Conservation (phyloP, 441 rosid genomes). For the Capsella rubella region DNA sequence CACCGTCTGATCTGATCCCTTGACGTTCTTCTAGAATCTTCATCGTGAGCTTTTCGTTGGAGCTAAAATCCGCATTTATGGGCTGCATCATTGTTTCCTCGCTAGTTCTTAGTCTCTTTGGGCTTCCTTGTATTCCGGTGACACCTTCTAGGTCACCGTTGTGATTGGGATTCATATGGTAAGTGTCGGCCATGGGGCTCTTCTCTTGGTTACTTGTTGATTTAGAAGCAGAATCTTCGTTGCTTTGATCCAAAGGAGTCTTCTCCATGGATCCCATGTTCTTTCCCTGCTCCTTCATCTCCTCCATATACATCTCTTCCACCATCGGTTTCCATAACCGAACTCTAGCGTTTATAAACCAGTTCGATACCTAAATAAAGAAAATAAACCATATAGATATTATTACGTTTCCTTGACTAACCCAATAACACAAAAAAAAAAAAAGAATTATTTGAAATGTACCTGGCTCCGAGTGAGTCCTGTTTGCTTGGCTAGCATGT, state of each 20-base stretch:
- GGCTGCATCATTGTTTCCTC: conserved; percentile 69
- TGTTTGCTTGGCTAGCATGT: conserved; percentile 74
- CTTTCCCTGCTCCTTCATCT: conserved; percentile 67
- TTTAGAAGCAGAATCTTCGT: conserved; percentile 68
- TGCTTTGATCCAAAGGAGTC: conserved; percentile 62
- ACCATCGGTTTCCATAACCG: conserved; percentile 88
- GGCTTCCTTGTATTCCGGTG: conserved; percentile 67
- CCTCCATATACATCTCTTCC: conserved; percentile 79
- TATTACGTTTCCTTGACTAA: not conserved
- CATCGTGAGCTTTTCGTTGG: conserved; percentile 58
- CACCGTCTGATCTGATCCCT: conserved; percentile 60
- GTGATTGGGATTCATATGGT: conserved; percentile 62
- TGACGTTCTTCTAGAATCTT: conserved; percentile 68
- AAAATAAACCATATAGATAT: not conserved
- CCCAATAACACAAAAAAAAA: not conserved
- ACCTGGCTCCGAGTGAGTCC: conserved; percentile 84
- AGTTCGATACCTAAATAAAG: conserved; percentile 64
- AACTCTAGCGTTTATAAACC: conserved; percentile 85
- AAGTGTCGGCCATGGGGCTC: conserved; percentile 58
- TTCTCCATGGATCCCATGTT: conserved; percentile 63
- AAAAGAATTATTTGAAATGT: conserved; percentile 21
- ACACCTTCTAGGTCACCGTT: conserved; percentile 79
- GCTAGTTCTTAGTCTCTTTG: conserved; percentile 72
- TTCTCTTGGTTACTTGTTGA: conserved; percentile 58
- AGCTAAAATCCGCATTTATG: conserved; percentile 54